A percentile compares a stretch with the other conserved stretches of the same genome.
These are phyloP conservation scores for Penicillium sclerotiorum DNA, from an alignment of 2,329 filamentous ascomycete genomes.

Conservation along the genomic window DNA sequence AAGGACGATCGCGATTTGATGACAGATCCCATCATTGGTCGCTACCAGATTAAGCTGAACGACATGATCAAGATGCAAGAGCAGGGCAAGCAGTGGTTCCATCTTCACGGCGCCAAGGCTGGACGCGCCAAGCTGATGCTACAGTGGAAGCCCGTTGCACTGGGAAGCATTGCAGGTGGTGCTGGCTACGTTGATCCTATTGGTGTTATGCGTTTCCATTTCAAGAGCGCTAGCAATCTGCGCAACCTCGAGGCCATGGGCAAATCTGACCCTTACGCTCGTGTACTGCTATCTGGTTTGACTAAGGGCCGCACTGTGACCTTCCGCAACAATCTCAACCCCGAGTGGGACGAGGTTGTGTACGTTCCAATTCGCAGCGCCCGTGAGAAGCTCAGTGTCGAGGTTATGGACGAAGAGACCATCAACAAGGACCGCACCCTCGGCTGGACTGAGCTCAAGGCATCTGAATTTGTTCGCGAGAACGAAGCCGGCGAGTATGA, in stretches of 20 bases:
- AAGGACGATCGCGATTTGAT: constrained; percentile 91
- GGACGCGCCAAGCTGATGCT: constrained; percentile 88
- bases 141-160: constrained; percentile 92
- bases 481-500: constrained; percentile 79
- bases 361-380: constrained; percentile 87
- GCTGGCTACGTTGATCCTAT: constrained; percentile 92
- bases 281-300: constrained; percentile 85
- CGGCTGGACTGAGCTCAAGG: constrained; percentile 75
- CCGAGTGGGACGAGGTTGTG: constrained; percentile 92
- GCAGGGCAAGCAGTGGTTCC: constrained; percentile 96
- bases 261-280: constrained; percentile 94
- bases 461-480: constrained; percentile 77
- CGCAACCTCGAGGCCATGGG: constrained; percentile 93
- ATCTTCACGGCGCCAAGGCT: constrained; percentile 75
- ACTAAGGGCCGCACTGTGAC: constrained; percentile 92
- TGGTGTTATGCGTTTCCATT: constrained; percentile 92
- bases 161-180: constrained; percentile 74
- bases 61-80: constrained; percentile 89
- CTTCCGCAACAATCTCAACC: constrained; percentile 92
- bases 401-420: constrained; percentile 96
- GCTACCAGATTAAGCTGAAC: constrained; percentile 92
- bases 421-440: constrained; percentile 88
- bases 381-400: constrained; percentile 81
- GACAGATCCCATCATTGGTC: constrained; percentile 81
- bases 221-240: constrained; percentile 77